Base-by-base conservation (phyloP, 2,329 filamentous ascomycete genomes). In the Penicillium sp. region DNA sequence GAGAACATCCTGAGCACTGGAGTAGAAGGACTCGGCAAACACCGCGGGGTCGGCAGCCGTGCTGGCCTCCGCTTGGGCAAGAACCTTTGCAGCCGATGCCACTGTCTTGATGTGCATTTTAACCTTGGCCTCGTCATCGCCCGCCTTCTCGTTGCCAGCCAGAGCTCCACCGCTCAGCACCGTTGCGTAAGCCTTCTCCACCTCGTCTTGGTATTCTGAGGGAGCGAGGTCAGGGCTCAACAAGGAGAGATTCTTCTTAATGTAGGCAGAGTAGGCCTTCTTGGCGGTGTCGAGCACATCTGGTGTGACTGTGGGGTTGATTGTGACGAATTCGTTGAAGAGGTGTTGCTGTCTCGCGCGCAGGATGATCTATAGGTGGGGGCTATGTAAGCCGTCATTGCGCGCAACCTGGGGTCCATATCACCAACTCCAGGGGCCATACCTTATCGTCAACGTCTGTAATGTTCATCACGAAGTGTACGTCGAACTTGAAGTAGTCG, bases 391-490 rank as follows among this genome's bases (percentile, higher is more conserved):
- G 57, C 43, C 49, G 60, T 60, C 56, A 64, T 14, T 24, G 13
- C 29, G 13, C 14, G 39, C 19, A 13, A 22, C 11, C 10, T 42
- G 39, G 39, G 39, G 39, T 42, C 39, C 19, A 22, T 13, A 22
- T 22, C 19, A 22, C 19, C 39, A 42, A 42, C 7, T 42, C 9
- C 13, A 9, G 22, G 33, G 16, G 43, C 5, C 64, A 44, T 68
- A 86, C 84, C 82, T 89, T 89, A 75, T 90, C 87, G 65, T 92
- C 89, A 39, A 93, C 84, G 67, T 93, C 92, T 27, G 92, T 96
- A 61, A 95, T 91, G 77, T 96, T 96, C 88, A 96, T 95, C 63
- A 96, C 90, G 77, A 96, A 96, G 58, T 87, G 86, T 64, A 96
- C 85, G 43, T 91, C 80, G 74, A 90, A 95, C 59, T 86, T 85